Evolutionary conservation across 176 grass and related monocot species (phyloP), one percentile per base, ranked within the genome.

Genomic region (Oryza punctata): DNA sequence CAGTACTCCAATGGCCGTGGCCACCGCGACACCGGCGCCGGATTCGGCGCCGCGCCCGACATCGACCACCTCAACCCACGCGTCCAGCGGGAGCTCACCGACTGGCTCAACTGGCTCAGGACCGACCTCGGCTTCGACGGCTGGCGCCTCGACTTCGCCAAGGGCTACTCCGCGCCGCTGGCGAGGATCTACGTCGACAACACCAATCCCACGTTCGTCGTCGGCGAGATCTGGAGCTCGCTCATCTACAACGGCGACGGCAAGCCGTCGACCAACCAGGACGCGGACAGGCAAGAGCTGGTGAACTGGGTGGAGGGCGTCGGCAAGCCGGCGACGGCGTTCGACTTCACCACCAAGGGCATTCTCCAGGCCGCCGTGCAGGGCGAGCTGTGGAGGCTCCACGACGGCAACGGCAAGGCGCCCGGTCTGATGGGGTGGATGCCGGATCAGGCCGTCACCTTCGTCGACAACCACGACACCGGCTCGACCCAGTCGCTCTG

Each of bases 61-160:
- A 84, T 94, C 73, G 95, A 94, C 84, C 95, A 97, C 88, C 85
- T 92, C 75, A 97, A 91, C 82, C 47, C 24, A 9, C 84, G 82
- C 47, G 84, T 97, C 2, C 92, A 91, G 71, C 41, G 75, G 11
- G 90, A 97, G 88, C 88, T 97, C 77, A 64, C 86, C 0, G 92
- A 46, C 10, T 97, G 94, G 94, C 82, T 97, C 43, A 84, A 78
- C 67, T 97, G 89, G 94, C 87, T 97, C 63, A 94, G 6, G 85
- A 82, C 0, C 85, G 88, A 57, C 81, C 89, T 0, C 26, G 88
- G 94, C 1, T 97, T 94, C 45, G 89, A 90, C 73, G 91, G 94
- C 24, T 97, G 89, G 91, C 87, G 94, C 13, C 87, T 94, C 27
- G 94, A 97, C 79, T 94, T 97, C 43, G 91, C 91, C 41, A 91